Evolutionary conservation across 495 filamentous ascomycete genomes (phyloP).

Genomic region (Xeromyces bisporus): DNA sequence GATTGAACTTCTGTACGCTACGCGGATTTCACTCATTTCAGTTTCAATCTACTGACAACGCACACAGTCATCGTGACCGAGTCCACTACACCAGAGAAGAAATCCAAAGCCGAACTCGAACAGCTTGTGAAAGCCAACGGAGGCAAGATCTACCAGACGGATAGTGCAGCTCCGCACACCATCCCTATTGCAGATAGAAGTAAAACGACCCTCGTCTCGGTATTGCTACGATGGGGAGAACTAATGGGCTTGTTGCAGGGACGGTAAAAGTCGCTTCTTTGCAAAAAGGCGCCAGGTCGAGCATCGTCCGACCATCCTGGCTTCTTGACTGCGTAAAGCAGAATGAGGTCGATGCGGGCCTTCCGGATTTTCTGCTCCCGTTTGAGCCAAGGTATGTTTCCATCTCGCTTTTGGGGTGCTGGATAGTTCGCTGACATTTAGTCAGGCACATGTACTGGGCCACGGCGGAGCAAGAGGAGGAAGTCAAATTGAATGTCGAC

Average conservation of each 20-base stretch:
- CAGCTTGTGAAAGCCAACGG: conserved; percentile 74
- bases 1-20: conserved; percentile 57
- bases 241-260: conserved; percentile 17
- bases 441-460: conserved; percentile 41
- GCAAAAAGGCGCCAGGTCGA: conserved; percentile 46
- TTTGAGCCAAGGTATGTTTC: conserved; percentile 48
- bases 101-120: conserved; percentile 67
- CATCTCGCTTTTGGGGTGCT: not conserved
- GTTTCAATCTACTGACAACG: conserved; percentile 5
- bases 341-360: conserved; percentile 40
- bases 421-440: not conserved
- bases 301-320: conserved; percentile 71
- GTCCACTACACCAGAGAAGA: conserved; percentile 39
- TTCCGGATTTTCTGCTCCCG: conserved; percentile 43
- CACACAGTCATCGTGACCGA: conserved; percentile 45
- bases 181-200: conserved; percentile 68
- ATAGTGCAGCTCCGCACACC: conserved; percentile 40
- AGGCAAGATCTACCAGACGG: conserved; percentile 62
- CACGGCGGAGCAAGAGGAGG: conserved; percentile 24
- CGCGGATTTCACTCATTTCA: not conserved
- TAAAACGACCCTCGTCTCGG: conserved; percentile 7
- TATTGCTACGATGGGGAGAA: not conserved
- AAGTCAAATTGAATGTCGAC: conserved; percentile 43
- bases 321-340: conserved; percentile 65
- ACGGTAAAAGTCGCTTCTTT: conserved; percentile 76